These are phyloP conservation scores for Decorospora gaudefroyi DNA, from an alignment of 2,329 filamentous ascomycete genomes.

Conservation along the genomic window DNA sequence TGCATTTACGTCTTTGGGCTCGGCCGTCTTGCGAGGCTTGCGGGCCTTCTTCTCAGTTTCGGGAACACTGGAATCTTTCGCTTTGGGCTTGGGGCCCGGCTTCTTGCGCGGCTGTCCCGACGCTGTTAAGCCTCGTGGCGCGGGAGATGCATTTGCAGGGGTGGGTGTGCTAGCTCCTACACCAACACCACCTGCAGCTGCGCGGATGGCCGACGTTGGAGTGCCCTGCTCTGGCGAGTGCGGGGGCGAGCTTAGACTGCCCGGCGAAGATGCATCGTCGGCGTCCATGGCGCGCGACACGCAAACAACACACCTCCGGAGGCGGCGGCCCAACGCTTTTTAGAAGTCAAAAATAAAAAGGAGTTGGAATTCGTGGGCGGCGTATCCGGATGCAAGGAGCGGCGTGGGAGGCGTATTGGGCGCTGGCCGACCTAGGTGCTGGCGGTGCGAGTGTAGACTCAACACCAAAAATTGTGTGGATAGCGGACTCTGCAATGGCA, in stretches of 20 bases:
- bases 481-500: conserved; percentile 30
- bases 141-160: conserved; percentile 38
- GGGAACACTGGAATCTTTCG: conserved; percentile 42
- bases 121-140: conserved; percentile 41
- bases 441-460: conserved; percentile 31
- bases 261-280: conserved; percentile 44
- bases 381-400: conserved; percentile 1
- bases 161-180: conserved; percentile 38
- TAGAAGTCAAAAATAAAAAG: conserved; percentile 1
- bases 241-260: conserved; percentile 46
- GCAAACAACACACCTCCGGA: conserved; percentile 5
- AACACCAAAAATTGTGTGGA: conserved; percentile 42
- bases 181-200: conserved; percentile 38
- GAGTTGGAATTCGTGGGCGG: not conserved
- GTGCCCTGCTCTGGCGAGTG: conserved; percentile 46
- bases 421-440: conserved; percentile 7
- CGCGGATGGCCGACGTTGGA: conserved; percentile 41
- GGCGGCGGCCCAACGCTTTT: not conserved
- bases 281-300: conserved; percentile 38
- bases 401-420: conserved; percentile 1
- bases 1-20: conserved; percentile 56
- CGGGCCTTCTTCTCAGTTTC: conserved; percentile 51
- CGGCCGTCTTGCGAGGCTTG: conserved; percentile 53
- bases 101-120: conserved; percentile 49
- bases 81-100: conserved; percentile 51